Conservation (phyloP, 306 rosid genomes). For the Trifolium dubium region DNA sequence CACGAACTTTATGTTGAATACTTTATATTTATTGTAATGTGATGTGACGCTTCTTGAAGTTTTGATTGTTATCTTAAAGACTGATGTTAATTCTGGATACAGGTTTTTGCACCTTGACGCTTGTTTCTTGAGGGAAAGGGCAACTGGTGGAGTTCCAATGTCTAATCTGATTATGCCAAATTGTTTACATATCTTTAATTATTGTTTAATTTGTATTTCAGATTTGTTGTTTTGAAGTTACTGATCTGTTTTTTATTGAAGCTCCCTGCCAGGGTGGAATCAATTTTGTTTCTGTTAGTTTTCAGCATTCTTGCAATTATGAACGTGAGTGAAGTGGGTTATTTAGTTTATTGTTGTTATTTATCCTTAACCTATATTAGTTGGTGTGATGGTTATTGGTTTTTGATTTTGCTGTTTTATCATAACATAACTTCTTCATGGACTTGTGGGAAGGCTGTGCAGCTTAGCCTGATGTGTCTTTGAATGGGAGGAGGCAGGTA, state of each 20-base stretch:
- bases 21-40: slow-evolving; percentile 35
- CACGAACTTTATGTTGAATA: slow-evolving; percentile 43
- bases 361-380: slow-evolving; percentile 33
- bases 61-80: slow-evolving; percentile 38
- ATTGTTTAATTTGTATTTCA: slow-evolving; percentile 46
- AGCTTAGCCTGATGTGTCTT: slow-evolving; percentile 48
- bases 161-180: slow-evolving; percentile 44
- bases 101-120: slow-evolving; percentile 60
- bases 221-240: slow-evolving; percentile 29
- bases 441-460: slow-evolving; percentile 50
- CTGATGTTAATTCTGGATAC: slow-evolving; percentile 63
- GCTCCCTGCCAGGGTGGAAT: slow-evolving; percentile 42
- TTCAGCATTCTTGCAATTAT: slow-evolving; percentile 31
- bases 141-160: slow-evolving; percentile 56
- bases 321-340: slow-evolving; percentile 34
- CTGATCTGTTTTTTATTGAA: slow-evolving; percentile 39
- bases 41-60: slow-evolving; percentile 30
- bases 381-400: slow-evolving; percentile 54
- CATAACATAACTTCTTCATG: slow-evolving; percentile 57
- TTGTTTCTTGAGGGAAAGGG: slow-evolving; percentile 54
- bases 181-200: slow-evolving; percentile 36
- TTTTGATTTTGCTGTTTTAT: slow-evolving; percentile 55
- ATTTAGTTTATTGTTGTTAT: slow-evolving; percentile 38
- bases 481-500: slow-evolving; percentile 55
- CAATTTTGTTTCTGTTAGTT: neutral